Percentiles rank a stretch among this genome's conserved stretches.
These are phyloP conservation scores for Umbelopsis isabellina DNA, from an alignment of 192 early-diverging fungal genomes.

Conservation along the genomic window DNA sequence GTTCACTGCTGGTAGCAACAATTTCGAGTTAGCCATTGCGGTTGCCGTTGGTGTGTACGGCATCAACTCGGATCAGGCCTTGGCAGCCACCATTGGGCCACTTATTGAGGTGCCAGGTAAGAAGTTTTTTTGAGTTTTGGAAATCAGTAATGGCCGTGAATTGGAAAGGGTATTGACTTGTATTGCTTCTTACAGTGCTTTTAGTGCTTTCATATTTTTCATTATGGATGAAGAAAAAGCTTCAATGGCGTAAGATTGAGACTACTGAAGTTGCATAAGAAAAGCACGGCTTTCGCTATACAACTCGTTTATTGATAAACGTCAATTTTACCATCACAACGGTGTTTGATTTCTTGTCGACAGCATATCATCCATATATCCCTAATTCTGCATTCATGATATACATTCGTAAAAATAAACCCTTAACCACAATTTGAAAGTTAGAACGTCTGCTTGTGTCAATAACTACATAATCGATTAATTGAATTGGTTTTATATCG, in stretches of 20 bases:
- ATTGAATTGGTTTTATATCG: too few species aligned
- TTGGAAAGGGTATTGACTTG: background rate
- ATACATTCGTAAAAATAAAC: too few species aligned
- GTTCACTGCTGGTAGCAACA: constrained; percentile 71
- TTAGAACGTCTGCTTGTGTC: too few species aligned
- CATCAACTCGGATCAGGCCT: constrained; percentile 62
- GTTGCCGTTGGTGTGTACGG: constrained; percentile 70
- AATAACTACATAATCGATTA: too few species aligned
- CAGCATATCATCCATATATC: too few species aligned
- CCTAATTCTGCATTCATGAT: too few species aligned
- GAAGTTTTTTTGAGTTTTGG: constrained; percentile 9
- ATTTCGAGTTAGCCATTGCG: constrained; percentile 79
- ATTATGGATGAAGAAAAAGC: constrained; percentile 9
- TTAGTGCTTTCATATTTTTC: background rate
- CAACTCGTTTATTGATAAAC: too few species aligned
- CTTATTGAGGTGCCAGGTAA: constrained; percentile 71
- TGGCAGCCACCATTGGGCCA: constrained; percentile 68
- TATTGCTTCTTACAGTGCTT: background rate
- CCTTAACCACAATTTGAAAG: too few species aligned
- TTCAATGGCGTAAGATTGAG: background rate
- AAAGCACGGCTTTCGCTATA: too few species aligned
- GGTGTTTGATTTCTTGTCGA: too few species aligned
- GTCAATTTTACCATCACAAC: too few species aligned
- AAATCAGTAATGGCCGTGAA: background rate
- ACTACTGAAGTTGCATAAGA: background rate